Evolutionary conservation across 139 green algal genomes (phyloP), one percentile per base, ranked within the genome.

Genomic region (Coccomyxa sp.): DNA sequence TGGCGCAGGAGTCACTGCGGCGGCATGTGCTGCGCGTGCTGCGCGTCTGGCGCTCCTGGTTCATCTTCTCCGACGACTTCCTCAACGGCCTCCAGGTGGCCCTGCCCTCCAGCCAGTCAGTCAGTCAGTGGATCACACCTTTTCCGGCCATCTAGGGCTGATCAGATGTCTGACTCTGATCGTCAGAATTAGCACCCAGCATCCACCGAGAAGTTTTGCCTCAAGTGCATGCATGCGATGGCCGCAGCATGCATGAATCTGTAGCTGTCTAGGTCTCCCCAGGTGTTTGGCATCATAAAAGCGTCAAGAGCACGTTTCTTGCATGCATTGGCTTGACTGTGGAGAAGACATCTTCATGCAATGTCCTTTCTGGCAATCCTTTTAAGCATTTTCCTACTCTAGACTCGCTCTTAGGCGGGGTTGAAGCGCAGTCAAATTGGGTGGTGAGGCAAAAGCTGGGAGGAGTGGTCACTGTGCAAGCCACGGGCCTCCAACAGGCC

Each of bases 41-140:
- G 86, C 90, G 94, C 59, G 88, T 93, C 57, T 98, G 95, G 95
- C 85, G 94, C 18, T 90, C 93, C 66, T 93, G 93, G 85, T 97
- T 92, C 88, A 91, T 98, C 67, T 98, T 98, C 87, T 86, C 82
- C 12, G 94, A 97, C 59, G 95, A 98, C 84, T 97, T 91, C 87
- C 83, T 98, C 17, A 96, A 96, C 59, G 95, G 95, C 31, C 87
- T 98, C 63, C 93, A 97, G 91, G 91, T 92, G 14, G 4, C 63
- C 79, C 38, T 82, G 57, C n/a, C 23, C 18, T 21, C 13, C 15
- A 81, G 59, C 17, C 77, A 67, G 13, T 63, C 77, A 30, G 18
- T 79, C 27, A 25, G 30, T 79, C 0, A 9, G n/a, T 28, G 10
- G 58, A 66, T 15, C 13, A 57, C 81, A 75, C 14, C 27, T 14